These are phyloP conservation scores for Talaromyces sp. DNA, from an alignment of 2,329 filamentous ascomycete genomes.

Conservation along the genomic window DNA sequence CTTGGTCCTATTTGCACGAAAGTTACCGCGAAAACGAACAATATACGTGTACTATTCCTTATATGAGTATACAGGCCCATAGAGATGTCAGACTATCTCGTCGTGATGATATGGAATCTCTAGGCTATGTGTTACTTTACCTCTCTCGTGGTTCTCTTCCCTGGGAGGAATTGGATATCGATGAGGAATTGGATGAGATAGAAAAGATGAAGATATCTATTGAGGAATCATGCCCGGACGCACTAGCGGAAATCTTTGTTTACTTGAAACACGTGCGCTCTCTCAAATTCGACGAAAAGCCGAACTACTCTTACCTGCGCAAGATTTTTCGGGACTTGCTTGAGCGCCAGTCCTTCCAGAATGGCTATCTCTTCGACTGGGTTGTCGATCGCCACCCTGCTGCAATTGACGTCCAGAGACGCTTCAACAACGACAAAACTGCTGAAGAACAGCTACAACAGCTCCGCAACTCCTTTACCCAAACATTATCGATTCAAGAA, in stretches of 20 bases:
- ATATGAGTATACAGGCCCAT: conserved; percentile 98
- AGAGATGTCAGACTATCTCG: conserved; percentile 97
- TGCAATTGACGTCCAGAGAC: no score
- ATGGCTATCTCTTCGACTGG: conserved; percentile 99
- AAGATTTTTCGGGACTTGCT: conserved; percentile 99
- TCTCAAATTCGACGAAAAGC: conserved; percentile 98
- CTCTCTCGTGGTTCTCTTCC: conserved; percentile 98
- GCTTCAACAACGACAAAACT: no score
- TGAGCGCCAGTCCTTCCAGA: conserved; percentile 98
- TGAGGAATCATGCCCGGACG: conserved; percentile 34
- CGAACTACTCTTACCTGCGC: conserved; percentile 97
- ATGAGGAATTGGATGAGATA: conserved; percentile 99
- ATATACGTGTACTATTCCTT: conserved; percentile 95
- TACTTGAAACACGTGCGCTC: conserved; percentile 99
- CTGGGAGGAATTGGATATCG: conserved; percentile 96
- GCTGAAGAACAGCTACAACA: no score
- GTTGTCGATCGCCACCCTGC: conserved; percentile 59
- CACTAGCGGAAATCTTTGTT: conserved; percentile 93
- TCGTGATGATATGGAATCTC: conserved; percentile 98
- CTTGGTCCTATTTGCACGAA: conserved; percentile 99
- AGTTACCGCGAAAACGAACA: conserved; percentile 99
- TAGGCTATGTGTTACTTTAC: conserved; percentile 99
- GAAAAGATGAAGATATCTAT: no score
- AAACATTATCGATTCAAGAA: no score
- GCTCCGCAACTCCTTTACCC: no score